phyloP scores from a whole-genome alignment of 352 stramenopile species.

The Pythium myriotylum region DNA sequence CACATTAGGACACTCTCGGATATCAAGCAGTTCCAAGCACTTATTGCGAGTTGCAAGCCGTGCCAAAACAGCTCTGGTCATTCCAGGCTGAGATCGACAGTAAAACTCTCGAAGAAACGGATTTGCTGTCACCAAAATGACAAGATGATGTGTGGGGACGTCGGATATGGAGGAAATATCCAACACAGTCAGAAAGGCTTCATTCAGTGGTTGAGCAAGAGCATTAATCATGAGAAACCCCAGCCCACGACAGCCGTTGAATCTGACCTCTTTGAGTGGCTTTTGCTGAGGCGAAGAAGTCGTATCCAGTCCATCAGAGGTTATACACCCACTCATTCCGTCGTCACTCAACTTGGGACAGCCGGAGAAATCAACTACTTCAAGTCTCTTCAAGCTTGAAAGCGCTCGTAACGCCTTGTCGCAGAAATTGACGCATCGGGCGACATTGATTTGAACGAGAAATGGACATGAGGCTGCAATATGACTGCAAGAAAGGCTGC shows the following conservation, averaged over 20 bases:
- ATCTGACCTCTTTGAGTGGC: constrained; percentile 9
- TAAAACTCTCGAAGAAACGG: constrained; percentile 33
- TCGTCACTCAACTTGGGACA: constrained; percentile 49
- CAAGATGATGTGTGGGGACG: constrained; percentile 29
- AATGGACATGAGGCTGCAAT: constrained; percentile 67
- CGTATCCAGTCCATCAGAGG: constrained; percentile 31
- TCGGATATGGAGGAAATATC: constrained; percentile 40
- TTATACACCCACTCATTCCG: constrained; percentile 50
- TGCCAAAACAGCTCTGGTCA: constrained; percentile 48
- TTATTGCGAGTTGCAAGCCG: constrained; percentile 62
- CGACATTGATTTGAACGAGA: constrained; percentile 45
- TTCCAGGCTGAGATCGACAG: constrained; percentile 36
- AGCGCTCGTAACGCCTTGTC: constrained; percentile 64
- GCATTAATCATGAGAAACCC: constrained; percentile 16
- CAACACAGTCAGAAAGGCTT: constrained; percentile 28
- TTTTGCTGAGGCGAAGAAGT: not conserved
- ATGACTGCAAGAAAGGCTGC: constrained; percentile 58
- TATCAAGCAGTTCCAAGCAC: constrained; percentile 50
- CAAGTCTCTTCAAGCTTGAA: constrained; percentile 47
- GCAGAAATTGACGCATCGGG: constrained; percentile 43
- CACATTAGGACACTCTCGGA: constrained; percentile 48
- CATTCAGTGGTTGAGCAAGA: constrained; percentile 5
- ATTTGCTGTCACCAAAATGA: constrained; percentile 45
- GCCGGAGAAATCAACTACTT: constrained; percentile 57
- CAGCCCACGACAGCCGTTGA: constrained; percentile 6